Evolutionary conservation across 1,284 basidiomycete species (phyloP).

Genomic region (Mycena sp.): DNA sequence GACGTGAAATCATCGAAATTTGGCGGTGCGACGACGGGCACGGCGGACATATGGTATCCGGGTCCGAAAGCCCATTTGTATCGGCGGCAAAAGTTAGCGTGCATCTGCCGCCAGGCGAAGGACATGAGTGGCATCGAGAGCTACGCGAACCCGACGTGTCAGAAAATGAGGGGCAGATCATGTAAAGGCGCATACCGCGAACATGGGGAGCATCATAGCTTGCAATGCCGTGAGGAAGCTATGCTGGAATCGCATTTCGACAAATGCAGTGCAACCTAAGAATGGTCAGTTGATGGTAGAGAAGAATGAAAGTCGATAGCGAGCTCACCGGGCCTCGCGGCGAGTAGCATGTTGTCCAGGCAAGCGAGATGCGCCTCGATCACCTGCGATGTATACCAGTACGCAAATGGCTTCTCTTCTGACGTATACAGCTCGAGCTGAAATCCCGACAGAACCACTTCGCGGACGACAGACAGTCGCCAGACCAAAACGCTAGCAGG

Average conservation of each 20-base stretch:
- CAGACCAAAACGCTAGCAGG: constrained; percentile 62
- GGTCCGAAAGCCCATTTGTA: constrained; percentile 80
- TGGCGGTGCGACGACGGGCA: constrained; percentile 51
- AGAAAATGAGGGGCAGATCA: background rate
- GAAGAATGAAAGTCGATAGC: no score
- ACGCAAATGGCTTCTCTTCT: constrained; percentile 75
- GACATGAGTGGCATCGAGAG: constrained; percentile 47
- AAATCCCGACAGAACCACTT: constrained; percentile 79
- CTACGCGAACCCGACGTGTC: constrained; percentile 29
- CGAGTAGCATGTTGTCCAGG: constrained; percentile 57
- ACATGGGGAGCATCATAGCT: constrained; percentile 57
- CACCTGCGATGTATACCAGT: constrained; percentile 74
- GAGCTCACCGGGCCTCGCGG: constrained; percentile 52
- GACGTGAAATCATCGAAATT: constrained; percentile 55
- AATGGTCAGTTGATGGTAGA: no score
- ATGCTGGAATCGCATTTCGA: constrained; percentile 60
- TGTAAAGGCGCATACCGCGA: constrained; percentile 50
- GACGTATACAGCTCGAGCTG: constrained; percentile 78
- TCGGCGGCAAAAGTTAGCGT: constrained; percentile 63
- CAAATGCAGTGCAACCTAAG: constrained; percentile 54
- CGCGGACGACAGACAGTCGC: constrained; percentile 68
- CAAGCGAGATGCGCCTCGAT: constrained; percentile 63
- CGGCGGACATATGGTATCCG: constrained; percentile 58
- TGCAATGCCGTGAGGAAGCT: constrained; percentile 64
- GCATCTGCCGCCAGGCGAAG: constrained; percentile 48